Conservation (phyloP, 2,329 filamentous ascomycete genomes). For the Neopestalotiopsis clavispora region DNA sequence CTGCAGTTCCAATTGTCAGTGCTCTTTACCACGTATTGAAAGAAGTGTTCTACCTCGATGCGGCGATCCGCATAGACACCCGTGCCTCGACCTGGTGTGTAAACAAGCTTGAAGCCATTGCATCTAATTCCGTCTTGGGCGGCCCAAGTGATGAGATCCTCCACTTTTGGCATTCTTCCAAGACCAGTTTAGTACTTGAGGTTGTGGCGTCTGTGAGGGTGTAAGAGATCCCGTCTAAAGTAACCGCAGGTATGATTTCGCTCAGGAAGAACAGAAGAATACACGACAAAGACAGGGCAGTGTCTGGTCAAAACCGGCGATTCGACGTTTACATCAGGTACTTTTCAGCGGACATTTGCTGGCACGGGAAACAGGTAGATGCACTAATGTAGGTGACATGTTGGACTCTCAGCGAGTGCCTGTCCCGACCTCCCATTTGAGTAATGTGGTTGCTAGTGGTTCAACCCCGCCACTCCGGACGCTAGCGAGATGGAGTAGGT, state of each 20-base stretch:
- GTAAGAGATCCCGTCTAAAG: too few relatives aligned
- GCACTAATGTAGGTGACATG: too few relatives aligned
- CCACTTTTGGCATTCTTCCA: background rate
- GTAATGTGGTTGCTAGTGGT: background rate
- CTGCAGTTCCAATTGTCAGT: background rate
- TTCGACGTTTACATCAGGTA: too few relatives aligned
- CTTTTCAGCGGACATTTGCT: too few relatives aligned
- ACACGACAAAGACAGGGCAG: too few relatives aligned
- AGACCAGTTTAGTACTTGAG: background rate
- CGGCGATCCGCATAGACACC: conserved; percentile 12
- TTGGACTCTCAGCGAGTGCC: background rate
- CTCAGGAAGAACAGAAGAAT: too few relatives aligned
- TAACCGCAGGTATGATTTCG: too few relatives aligned
- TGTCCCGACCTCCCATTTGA: background rate
- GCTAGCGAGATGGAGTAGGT: background rate
- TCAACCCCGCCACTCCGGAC: background rate
- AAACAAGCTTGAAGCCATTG: conserved; percentile 10
- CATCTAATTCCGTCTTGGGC: background rate
- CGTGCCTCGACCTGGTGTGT: conserved; percentile 6
- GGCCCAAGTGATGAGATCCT: background rate
- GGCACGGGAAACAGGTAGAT: too few relatives aligned
- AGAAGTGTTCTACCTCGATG: background rate
- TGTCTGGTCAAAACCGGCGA: too few relatives aligned
- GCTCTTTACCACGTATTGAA: background rate
- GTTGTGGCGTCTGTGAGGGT: too few relatives aligned